Percentiles rank a stretch among this genome's conserved stretches.
Evolutionary conservation across 495 filamentous ascomycete species (phyloP).

Genomic region (Talaromyces stipitatus): DNA sequence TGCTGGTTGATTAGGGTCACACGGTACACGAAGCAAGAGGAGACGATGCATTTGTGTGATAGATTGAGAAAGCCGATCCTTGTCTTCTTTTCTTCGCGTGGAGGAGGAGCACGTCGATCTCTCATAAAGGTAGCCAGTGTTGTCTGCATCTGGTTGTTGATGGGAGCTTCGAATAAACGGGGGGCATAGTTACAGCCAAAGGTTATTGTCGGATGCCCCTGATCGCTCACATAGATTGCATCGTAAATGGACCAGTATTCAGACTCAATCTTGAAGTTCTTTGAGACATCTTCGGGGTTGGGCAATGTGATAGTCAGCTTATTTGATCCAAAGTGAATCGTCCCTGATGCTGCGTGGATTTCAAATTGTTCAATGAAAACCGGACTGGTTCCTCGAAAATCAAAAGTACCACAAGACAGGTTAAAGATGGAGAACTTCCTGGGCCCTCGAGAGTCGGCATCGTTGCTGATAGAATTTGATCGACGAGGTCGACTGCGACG

Average conservation of each 20-base stretch:
- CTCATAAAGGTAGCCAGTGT: not conserved
- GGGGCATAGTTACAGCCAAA: not conserved
- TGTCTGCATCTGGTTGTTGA: not conserved
- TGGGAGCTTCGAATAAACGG: constrained; percentile 3
- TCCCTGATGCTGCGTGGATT: not conserved
- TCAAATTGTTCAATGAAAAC: constrained; percentile 4
- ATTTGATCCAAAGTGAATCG: constrained; percentile 4
- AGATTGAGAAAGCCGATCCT: constrained; percentile 1
- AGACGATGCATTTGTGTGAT: constrained; percentile 2
- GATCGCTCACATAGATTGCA: constrained; percentile 2
- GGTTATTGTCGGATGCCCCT: not conserved
- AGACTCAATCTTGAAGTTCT: constrained; percentile 1
- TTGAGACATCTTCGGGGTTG: not conserved
- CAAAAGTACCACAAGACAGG: constrained; percentile 6
- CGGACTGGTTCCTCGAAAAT: not conserved
- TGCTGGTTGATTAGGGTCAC: not conserved
- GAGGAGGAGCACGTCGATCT: not conserved
- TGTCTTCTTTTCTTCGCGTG: constrained; percentile 4
- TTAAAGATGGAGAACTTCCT: not conserved
- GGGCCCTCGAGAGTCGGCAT: not conserved
- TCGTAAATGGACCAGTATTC: constrained; percentile 4
- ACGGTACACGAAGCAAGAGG: constrained; percentile 7
- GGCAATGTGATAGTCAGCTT: constrained; percentile 1
- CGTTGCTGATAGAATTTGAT: not conserved
- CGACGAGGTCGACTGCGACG: constrained; percentile 4